Evolutionary conservation across 495 filamentous ascomycete species (phyloP), one percentile per base, ranked within the genome.

Genomic region (Talaromyces proteolyticus): DNA sequence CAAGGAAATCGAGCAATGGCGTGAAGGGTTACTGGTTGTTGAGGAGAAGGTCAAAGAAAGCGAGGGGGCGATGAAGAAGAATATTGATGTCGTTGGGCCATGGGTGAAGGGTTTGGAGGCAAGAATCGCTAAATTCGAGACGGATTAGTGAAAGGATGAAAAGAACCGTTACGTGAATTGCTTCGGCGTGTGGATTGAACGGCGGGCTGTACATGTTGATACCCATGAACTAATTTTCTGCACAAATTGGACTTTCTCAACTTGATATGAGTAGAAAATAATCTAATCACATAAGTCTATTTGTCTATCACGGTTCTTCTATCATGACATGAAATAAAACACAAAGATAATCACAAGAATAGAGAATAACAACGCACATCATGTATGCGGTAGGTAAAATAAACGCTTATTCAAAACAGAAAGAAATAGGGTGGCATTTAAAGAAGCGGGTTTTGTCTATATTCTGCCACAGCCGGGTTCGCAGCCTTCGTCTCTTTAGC

Each of bases 71-170:
- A 80, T 92, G 66, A 77, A 76, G 53, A 76, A 72, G 24, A 97
- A 98, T 63, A 82, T 90, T 60, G 81, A 82, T 44, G 76, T 86
- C 16, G 83, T 97, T 34, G 86, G 91, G 54, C 81, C 78, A 39
- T 96, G 91, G 92, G 89, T 98, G 14, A 87, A 85, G 64, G 88
- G 87, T 36, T 64, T 98, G 34, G 93, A 98, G 70, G 76, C 72
- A 52, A 85, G 84, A 63, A 76, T 95, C 62, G 76, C 72, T 16
- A 74, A 73, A 44, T 61, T 87, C 55, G 68, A n/a, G n/a, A n/a
- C n/a, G n/a, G n/a, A n/a, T n/a, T n/a, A n/a, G n/a, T n/a, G n/a
- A n/a, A n/a, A n/a, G n/a, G n/a, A n/a, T n/a, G n/a, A n/a, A n/a
- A n/a, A n/a, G n/a, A n/a, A n/a, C n/a, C n/a, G n/a, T n/a, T n/a